Conservation (phyloP, 164 flowering plant genomes). For the Saururus chinensis region DNA sequence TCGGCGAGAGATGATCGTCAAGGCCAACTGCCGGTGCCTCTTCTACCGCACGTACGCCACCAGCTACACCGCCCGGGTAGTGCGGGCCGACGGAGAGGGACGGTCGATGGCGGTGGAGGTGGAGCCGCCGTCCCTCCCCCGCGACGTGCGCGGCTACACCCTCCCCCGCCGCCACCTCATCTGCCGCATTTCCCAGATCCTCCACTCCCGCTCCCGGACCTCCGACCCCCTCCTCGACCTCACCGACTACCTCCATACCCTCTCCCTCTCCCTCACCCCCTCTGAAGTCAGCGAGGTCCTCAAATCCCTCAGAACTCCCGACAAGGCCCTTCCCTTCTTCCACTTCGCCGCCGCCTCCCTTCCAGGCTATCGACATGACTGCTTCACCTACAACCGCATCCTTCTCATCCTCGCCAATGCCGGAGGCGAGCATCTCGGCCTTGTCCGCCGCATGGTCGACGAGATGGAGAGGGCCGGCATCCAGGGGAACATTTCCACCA, state of each 20-base stretch:
- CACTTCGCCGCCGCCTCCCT: conserved; percentile 38
- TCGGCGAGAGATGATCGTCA: background rate
- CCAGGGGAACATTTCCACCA: conserved; percentile 64
- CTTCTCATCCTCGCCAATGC: conserved; percentile 48
- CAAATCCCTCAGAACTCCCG: conserved; percentile 50
- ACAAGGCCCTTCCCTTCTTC: conserved; percentile 59
- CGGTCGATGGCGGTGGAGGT: conserved; percentile 43
- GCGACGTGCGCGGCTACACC: conserved; percentile 60
- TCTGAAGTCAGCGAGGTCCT: conserved; percentile 68
- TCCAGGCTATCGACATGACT: conserved; percentile 59
- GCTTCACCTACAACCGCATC: conserved; percentile 68
- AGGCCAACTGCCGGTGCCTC: conserved; percentile 1
- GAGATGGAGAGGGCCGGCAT: conserved; percentile 48
- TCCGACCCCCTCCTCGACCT: conserved; percentile 41
- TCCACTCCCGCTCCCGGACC: conserved; percentile 29
- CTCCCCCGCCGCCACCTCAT: conserved; percentile 81
- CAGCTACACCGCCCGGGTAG: conserved; percentile 62
- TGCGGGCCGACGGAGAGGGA: conserved; percentile 35
- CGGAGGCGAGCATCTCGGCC: conserved; percentile 10
- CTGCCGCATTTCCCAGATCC: conserved; percentile 52
- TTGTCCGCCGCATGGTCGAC: conserved; percentile 24
- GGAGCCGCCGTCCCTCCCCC: conserved; percentile 22
- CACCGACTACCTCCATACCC: conserved; percentile 42
- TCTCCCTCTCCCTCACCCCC: conserved; percentile 44
- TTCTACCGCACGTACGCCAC: conserved; percentile 57